Conservation (phyloP, 2,329 filamentous ascomycete species). For the Pleoardoris graminearum region DNA sequence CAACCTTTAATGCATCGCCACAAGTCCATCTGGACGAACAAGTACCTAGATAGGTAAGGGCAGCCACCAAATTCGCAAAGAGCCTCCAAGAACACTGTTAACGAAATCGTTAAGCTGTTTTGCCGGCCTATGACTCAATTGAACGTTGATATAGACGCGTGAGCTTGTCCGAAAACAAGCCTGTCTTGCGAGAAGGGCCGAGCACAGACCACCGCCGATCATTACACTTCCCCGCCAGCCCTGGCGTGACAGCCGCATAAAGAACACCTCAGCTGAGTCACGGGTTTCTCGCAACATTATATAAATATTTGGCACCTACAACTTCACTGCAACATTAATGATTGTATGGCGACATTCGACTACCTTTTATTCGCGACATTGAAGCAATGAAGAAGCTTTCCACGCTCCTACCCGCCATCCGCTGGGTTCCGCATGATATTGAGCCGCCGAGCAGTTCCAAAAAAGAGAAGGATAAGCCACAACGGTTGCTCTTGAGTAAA, state of each 20-base stretch:
- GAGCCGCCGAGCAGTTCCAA: conserved; percentile 4
- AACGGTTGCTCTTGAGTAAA: conserved; percentile 1
- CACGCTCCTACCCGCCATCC: conserved; percentile 22
- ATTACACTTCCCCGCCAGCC: conserved; percentile 4
- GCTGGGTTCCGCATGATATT: conserved; percentile 36
- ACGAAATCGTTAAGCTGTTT: no score
- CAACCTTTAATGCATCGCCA: no score
- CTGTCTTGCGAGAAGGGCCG: not conserved
- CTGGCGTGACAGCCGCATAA: not conserved
- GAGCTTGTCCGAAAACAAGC: conserved; percentile 17
- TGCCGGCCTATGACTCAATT: no score
- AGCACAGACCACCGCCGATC: conserved; percentile 7
- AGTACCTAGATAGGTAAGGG: no score
- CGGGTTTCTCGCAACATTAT: not conserved
- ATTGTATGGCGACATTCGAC: not conserved
- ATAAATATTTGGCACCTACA: not conserved
- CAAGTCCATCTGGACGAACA: no score
- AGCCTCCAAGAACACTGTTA: no score
- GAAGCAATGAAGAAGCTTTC: not conserved
- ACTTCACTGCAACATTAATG: not conserved
- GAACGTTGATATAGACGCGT: not conserved
- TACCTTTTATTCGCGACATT: not conserved
- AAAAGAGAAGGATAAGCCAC: conserved; percentile 1
- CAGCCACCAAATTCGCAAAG: no score
- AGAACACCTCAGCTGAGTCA: not conserved